Percentiles rank a stretch among this genome's conserved stretches.
These are phyloP conservation scores for Citrus australasica DNA, from an alignment of 345 rosid genomes.

Conservation along the genomic window DNA sequence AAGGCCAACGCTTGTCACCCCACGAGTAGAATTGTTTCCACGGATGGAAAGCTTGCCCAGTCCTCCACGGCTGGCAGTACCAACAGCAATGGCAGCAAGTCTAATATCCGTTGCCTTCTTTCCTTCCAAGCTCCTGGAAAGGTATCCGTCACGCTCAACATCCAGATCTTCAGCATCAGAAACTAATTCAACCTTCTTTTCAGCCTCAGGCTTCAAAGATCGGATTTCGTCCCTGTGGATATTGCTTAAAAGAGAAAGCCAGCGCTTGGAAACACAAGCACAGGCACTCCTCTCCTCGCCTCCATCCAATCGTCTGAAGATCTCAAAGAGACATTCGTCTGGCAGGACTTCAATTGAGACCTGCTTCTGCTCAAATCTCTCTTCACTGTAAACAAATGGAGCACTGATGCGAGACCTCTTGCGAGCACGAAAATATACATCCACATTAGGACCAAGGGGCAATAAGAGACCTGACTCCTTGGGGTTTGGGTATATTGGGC, in stretches of 20 bases:
- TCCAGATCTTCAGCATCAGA: constrained; percentile 28
- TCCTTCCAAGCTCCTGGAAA: constrained; percentile 81
- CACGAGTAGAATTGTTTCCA: constrained; percentile 44
- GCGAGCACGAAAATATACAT: constrained; percentile 61
- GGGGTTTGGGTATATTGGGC: constrained; percentile 66
- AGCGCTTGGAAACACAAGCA: constrained; percentile 82
- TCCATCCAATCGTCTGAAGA: constrained; percentile 67
- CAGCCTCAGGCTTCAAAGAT: constrained; percentile 9
- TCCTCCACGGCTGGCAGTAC: constrained; percentile 84
- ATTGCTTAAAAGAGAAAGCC: constrained; percentile 77
- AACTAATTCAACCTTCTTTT: constrained; percentile 17
- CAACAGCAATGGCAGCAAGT: constrained; percentile 85
- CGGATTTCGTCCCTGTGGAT: constrained; percentile 51
- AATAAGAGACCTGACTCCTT: constrained; percentile 65
- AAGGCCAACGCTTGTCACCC: constrained; percentile 71
- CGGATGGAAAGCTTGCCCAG: constrained; percentile 64
- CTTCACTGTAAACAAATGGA: constrained; percentile 52
- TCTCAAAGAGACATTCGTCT: constrained; percentile 92
- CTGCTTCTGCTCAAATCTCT: constrained; percentile 51
- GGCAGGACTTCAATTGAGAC: constrained; percentile 76
- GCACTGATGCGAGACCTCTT: constrained; percentile 80
- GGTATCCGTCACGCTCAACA: constrained; percentile 56
- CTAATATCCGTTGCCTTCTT: constrained; percentile 85
- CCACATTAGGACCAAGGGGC: constrained; percentile 62
- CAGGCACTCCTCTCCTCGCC: constrained; percentile 74